A percentile compares a stretch with the other conserved stretches of the same genome.
These are phyloP conservation scores for Phanerochaete sordida DNA, from an alignment of 768 basidiomycete species.

Conservation along the genomic window DNA sequence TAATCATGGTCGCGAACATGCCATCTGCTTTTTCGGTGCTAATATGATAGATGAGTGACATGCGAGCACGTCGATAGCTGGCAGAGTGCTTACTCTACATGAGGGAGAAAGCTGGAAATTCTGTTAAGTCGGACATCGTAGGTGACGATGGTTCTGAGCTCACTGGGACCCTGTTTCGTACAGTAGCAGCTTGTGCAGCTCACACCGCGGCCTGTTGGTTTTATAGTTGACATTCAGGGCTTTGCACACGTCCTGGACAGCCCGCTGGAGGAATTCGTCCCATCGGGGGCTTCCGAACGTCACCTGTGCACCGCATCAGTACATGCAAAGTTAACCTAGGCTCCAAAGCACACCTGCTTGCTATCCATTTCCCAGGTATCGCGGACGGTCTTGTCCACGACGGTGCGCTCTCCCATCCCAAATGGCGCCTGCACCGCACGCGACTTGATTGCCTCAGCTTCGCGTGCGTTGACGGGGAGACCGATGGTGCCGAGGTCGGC, in stretches of 20 bases:
- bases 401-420: slow-evolving; percentile 39
- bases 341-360: slow-evolving; percentile 11
- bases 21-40: slow-evolving; percentile 45
- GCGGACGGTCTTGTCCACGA: slow-evolving; percentile 41
- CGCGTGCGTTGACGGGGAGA: slow-evolving; percentile 37
- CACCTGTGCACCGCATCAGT: slow-evolving; percentile 19
- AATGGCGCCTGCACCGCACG: slow-evolving; percentile 39
- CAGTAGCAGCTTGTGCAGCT: slow-evolving; percentile 45
- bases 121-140: too few species aligned
- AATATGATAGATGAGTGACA: not conserved
- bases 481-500: slow-evolving; percentile 38
- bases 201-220: slow-evolving; percentile 29
- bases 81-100: slow-evolving; percentile 38
- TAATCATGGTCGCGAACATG: slow-evolving; percentile 50
- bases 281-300: slow-evolving; percentile 40
- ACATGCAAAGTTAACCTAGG: not conserved
- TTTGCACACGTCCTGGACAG: slow-evolving; percentile 30
- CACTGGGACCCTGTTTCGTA: slow-evolving; percentile 50
- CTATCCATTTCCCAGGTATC: slow-evolving; percentile 53
- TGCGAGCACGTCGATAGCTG: not conserved
- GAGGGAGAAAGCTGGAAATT: slow-evolving; percentile 34
- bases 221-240: slow-evolving; percentile 33
- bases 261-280: slow-evolving; percentile 29
- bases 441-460: slow-evolving; percentile 36
- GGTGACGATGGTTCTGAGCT: slow-evolving; percentile 15